Evolutionary conservation across 192 early-diverging fungal species (phyloP), one percentile per base, ranked within the genome.

Genomic region (Entomortierella lignicola): DNA sequence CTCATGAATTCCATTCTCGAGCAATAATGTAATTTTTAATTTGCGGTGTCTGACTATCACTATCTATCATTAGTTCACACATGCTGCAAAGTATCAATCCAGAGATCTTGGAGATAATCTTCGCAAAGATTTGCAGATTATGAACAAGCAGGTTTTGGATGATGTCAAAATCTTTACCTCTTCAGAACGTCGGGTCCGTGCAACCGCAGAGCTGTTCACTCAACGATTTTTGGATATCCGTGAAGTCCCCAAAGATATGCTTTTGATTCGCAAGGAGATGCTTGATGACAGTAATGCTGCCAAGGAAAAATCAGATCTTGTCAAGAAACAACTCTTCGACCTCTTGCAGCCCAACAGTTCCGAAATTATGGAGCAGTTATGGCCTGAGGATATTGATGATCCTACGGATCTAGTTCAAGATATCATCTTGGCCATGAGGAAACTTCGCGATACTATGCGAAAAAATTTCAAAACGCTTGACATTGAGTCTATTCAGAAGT

Each of bases 281-380:
- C 81, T 99, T 26, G 97, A 99, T 77, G 97, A 98, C 70, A 93
- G 91, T 69, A 93, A 97, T 63, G 94, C 91, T 2, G 97, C 96
- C 42, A 99, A 99, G 73, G 94, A 95, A 77, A 93, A 95, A 71
- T 96, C 92, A 83, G 97, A 99, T 56, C 66, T 57, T 17, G 95
- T 96, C 55, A 98, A 98, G 79, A 80, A 77, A 55, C 84, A 92
- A 57, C 86, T 99, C 20, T 65, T 67, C 10, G 69, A 65, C 1
- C 67, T 89, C 13, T 54, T 89, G 15, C 80, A 77, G 48, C 74
- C 80, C 23, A 81, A 81, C 11, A 69, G 84, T 27, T 58, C 71
- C 4, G 42, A 64, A 4, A 44, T 79, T 13, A 60, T 83, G 2
- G 65, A 81, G 30, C 39, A 57, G 25, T 8, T 43, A 11, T 89